Evolutionary conservation across 257 asterid genomes (phyloP).

Genomic region (Cinchona pubescens): DNA sequence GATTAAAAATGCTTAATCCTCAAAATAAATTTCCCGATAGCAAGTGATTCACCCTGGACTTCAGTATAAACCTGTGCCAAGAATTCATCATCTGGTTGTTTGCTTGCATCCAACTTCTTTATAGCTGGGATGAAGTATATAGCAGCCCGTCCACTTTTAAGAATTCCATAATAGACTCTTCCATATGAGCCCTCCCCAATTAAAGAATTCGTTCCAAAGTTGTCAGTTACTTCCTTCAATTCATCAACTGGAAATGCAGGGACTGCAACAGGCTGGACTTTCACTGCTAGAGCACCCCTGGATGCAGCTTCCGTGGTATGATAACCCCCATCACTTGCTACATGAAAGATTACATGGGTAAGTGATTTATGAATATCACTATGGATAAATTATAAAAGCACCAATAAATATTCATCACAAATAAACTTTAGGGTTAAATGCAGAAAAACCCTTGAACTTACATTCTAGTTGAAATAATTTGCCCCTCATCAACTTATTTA

Average conservation of each 20-base stretch:
- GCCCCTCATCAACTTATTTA: too few species aligned
- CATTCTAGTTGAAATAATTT: too few species aligned
- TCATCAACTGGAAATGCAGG: conserved; percentile 72
- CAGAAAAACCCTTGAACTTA: too few species aligned
- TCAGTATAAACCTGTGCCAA: conserved; percentile 65
- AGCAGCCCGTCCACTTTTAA: conserved; percentile 58
- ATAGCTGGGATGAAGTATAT: too few species aligned
- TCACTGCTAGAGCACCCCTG: conserved; percentile 53
- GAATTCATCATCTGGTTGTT: conserved; percentile 84
- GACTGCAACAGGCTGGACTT: conserved; percentile 65
- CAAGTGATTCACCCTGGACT: not conserved
- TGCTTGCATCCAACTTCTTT: conserved; percentile 76
- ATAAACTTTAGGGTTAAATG: not conserved
- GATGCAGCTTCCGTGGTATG: conserved; percentile 53
- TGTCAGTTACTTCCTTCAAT: conserved; percentile 66
- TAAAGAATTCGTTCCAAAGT: conserved; percentile 56
- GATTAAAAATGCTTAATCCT: not conserved
- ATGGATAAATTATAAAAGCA: not conserved
- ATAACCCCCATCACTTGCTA: conserved; percentile 58
- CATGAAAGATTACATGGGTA: conserved; percentile 2
- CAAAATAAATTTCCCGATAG: not conserved
- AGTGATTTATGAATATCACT: too few species aligned
- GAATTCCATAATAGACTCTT: conserved; percentile 70
- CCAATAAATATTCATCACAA: not conserved
- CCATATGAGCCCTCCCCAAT: conserved; percentile 95